Conservation (phyloP, 306 rosid species). For the Hylodesmum podocarpum region DNA sequence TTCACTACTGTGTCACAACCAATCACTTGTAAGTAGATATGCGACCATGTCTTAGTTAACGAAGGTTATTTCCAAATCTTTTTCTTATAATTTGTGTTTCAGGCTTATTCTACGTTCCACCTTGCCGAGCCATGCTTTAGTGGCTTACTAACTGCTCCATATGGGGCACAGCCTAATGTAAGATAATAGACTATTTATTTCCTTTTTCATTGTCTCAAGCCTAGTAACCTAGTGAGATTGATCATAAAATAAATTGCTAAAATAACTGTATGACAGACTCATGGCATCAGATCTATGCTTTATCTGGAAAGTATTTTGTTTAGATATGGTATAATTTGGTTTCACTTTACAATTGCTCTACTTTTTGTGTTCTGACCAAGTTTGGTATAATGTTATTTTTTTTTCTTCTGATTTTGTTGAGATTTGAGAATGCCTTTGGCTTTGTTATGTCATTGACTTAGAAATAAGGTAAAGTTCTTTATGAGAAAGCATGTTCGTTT, state of each 20-base stretch:
- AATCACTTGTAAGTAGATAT: constrained; percentile 57
- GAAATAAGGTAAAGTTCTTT: neutral
- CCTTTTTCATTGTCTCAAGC: neutral
- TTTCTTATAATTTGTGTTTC: constrained; percentile 32
- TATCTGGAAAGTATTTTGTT: neutral
- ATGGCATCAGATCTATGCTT: neutral
- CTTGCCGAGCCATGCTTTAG: constrained; percentile 47
- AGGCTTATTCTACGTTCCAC: constrained; percentile 55
- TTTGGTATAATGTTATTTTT: neutral
- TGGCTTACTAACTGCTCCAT: constrained; percentile 46
- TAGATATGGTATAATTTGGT: neutral
- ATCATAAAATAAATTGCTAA: neutral
- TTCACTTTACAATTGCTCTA: neutral
- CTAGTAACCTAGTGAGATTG: neutral
- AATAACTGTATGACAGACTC: neutral
- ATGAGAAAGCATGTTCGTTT: neutral
- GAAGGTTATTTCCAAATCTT: constrained; percentile 21
- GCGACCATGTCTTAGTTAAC: constrained; percentile 8
- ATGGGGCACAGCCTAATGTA: constrained; percentile 54
- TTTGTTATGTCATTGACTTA: neutral
- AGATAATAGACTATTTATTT: neutral
- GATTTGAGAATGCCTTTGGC: neutral
- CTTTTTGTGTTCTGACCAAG: neutral
- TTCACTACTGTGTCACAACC: constrained; percentile 38
- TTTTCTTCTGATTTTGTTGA: neutral